Conservation (phyloP, 371 early-diverging fungal genomes). For the Zychaea mexicana region DNA sequence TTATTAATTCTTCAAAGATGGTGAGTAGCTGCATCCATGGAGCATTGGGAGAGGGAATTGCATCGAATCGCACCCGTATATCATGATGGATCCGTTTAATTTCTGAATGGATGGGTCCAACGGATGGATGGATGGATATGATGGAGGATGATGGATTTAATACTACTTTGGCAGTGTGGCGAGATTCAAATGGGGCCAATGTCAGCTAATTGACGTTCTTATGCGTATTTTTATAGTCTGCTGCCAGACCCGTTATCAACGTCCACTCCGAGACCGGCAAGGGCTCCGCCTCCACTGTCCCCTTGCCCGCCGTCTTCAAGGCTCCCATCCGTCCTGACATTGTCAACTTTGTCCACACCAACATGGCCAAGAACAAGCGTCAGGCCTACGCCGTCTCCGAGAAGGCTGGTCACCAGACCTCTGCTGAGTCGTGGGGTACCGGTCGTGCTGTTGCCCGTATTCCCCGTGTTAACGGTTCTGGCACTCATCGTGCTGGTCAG, state of each 20-base stretch:
- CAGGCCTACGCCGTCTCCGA: constrained; percentile 98
- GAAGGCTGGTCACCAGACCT: constrained; percentile 99
- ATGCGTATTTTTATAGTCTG: constrained; percentile 27
- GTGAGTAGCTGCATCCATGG: too few relatives aligned
- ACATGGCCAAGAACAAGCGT: constrained; percentile 99
- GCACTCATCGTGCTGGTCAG: constrained; percentile 99
- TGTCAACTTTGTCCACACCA: constrained; percentile 96
- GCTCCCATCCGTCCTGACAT: constrained; percentile 99
- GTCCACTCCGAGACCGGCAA: constrained; percentile 86
- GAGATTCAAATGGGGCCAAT: too few relatives aligned
- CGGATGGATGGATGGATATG: too few relatives aligned
- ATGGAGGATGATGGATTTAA: too few relatives aligned
- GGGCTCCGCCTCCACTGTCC: constrained; percentile 72
- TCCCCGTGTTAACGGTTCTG: constrained; percentile 98
- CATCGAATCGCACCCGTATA: too few relatives aligned
- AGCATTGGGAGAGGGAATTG: too few relatives aligned
- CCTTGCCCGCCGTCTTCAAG: constrained; percentile 97
- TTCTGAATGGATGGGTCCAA: too few relatives aligned
- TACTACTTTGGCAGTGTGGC: too few relatives aligned
- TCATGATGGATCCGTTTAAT: too few relatives aligned
- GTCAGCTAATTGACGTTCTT: too few relatives aligned
- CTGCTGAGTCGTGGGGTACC: constrained; percentile 99
- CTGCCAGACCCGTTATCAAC: constrained; percentile 90
- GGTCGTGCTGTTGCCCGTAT: constrained; percentile 99
- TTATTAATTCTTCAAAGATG: too few relatives aligned